A percentile compares a stretch with the other conserved stretches of the same genome.
phyloP scores from a whole-genome alignment of 345 rosid species.

The Aquilaria sinensis region DNA sequence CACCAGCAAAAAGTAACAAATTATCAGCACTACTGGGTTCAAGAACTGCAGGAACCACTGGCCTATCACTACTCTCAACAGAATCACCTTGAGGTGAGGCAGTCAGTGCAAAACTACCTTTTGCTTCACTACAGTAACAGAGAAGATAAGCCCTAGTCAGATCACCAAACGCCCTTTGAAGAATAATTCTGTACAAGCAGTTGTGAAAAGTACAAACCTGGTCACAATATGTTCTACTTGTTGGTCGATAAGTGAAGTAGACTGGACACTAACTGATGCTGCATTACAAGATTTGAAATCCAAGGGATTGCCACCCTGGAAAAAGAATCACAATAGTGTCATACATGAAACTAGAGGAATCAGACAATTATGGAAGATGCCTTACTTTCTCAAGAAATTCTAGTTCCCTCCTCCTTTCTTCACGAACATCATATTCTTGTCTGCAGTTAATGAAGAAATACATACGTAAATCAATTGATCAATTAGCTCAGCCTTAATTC shows the following conservation, averaged over 20 bases:
- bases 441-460: constrained; percentile 41
- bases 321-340: constrained; percentile 14
- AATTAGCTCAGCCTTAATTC: no score
- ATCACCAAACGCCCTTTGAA: constrained; percentile 14
- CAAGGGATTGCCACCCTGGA: constrained; percentile 98
- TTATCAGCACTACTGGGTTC: constrained; percentile 94
- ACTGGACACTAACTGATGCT: constrained; percentile 84
- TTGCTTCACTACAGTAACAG: constrained; percentile 67
- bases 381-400: constrained; percentile 99
- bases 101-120: constrained; percentile 87
- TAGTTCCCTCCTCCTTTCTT: constrained; percentile 89
- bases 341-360: constrained; percentile 11
- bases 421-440: constrained; percentile 96
- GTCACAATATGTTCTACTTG: constrained; percentile 74
- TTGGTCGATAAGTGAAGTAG: constrained; percentile 82
- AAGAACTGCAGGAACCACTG: constrained; percentile 52
- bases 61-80: constrained; percentile 96
- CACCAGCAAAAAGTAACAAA: constrained; percentile 75
- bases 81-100: constrained; percentile 97
- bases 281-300: constrained; percentile 82
- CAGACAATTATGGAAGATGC: constrained; percentile 15
- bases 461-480: no score
- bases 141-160: constrained; percentile 17
- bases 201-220: constrained; percentile 48
- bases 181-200: constrained; percentile 8